These are phyloP conservation scores for Diaporthe citrichinensis DNA, from an alignment of 2,329 filamentous ascomycete species.

Conservation along the genomic window DNA sequence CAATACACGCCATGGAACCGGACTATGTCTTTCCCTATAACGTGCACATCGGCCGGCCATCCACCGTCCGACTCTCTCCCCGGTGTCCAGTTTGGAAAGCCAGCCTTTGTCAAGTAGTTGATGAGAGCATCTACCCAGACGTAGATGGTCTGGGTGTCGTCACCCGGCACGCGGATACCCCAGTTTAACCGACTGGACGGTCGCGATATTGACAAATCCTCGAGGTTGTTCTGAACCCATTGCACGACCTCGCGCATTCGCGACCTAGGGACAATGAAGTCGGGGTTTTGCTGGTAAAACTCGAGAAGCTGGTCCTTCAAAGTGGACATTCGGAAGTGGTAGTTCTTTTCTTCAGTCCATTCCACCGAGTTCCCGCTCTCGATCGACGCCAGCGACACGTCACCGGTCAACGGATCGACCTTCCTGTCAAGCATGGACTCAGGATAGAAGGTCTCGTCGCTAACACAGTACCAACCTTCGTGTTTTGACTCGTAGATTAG, in stretches of 20 bases:
- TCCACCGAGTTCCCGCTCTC: slow-evolving; percentile 96
- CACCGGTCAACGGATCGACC: slow-evolving; percentile 84
- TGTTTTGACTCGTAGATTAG: slow-evolving; percentile 90
- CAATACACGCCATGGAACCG: slow-evolving; percentile 98
- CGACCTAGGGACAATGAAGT: slow-evolving; percentile 80
- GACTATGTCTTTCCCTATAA: slow-evolving; percentile 96
- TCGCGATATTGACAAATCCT: slow-evolving; percentile 91
- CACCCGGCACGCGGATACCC: slow-evolving; percentile 91
- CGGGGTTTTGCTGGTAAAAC: slow-evolving; percentile 83
- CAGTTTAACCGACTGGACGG: slow-evolving; percentile 83
- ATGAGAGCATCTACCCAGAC: slow-evolving; percentile 98
- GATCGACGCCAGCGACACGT: slow-evolving; percentile 83
- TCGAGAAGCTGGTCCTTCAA: slow-evolving; percentile 84
- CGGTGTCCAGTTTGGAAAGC: slow-evolving; percentile 83
- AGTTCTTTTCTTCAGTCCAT: slow-evolving; percentile 94
- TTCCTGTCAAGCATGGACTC: slow-evolving; percentile 79
- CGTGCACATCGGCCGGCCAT: slow-evolving; percentile 93
- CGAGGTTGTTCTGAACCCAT: slow-evolving; percentile 82
- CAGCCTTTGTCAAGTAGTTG: slow-evolving; percentile 91
- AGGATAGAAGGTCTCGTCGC: slow-evolving; percentile 97
- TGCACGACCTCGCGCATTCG: slow-evolving; percentile 85
- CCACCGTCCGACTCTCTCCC: slow-evolving; percentile 73
- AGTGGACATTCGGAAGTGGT: slow-evolving; percentile 91
- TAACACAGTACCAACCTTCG: slow-evolving; percentile 96
- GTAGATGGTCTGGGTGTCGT: slow-evolving; percentile 91